Evolutionary conservation across 495 filamentous ascomycete species (phyloP).

Genomic region (Aspergillus diversus): DNA sequence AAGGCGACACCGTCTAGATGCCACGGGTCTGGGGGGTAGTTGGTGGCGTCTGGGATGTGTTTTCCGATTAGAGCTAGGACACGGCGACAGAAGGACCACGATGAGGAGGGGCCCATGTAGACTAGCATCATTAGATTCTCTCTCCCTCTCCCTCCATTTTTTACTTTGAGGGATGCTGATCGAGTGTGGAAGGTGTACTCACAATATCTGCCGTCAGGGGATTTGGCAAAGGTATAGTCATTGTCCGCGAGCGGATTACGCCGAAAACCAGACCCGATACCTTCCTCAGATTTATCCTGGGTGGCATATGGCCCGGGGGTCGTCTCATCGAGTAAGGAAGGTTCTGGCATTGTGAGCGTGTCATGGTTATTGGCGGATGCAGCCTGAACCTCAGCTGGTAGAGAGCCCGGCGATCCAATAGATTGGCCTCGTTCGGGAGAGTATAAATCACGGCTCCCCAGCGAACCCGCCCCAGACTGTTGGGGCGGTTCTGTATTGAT

Average conservation of each 20-base stretch:
- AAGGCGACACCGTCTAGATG: constrained; percentile 43
- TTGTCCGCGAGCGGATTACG: constrained; percentile 37
- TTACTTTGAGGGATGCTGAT: no score
- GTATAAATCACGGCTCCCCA: not conserved
- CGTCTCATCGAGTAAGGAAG: not conserved
- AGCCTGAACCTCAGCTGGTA: not conserved
- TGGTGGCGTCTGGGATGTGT: constrained; percentile 28
- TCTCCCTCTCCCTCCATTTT: no score
- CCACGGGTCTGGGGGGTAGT: constrained; percentile 33
- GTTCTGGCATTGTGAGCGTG: not conserved
- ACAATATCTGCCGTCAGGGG: constrained; percentile 38
- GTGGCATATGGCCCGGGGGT: not conserved
- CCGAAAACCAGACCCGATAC: constrained; percentile 19
- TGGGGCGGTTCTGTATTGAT: not conserved
- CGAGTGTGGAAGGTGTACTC: constrained; percentile 5
- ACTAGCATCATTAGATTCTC: constrained; percentile 12
- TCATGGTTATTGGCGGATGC: no score
- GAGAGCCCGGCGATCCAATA: not conserved
- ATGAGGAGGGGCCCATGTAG: constrained; percentile 41
- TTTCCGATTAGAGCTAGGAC: constrained; percentile 34
- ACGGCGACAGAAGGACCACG: constrained; percentile 41
- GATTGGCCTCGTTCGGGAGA: not conserved
- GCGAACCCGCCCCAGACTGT: not conserved
- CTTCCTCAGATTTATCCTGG: not conserved
- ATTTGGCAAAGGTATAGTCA: constrained; percentile 33